Percentiles rank a stretch among this genome's conserved stretches.
Conservation (phyloP, 1,284 basidiomycete species). For the Pisolithus thermaeus region DNA sequence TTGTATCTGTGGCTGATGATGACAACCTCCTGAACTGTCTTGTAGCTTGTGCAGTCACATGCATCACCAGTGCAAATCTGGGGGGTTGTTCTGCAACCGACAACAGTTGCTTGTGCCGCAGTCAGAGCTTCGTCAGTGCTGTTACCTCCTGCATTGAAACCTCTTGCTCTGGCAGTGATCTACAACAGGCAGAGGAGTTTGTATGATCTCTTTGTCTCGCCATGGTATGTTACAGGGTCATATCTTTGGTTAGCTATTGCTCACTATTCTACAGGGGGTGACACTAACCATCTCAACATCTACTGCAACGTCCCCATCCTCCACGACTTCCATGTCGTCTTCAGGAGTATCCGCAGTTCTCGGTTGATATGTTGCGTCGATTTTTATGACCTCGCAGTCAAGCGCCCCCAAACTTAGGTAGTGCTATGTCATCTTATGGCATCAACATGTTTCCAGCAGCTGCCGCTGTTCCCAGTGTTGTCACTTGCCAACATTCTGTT, state of each 20-base stretch:
- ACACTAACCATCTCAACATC: conserved; percentile 32
- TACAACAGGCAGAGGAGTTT: conserved; percentile 38
- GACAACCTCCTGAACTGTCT: neutral
- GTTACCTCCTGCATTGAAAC: conserved; percentile 42
- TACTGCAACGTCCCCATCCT: conserved; percentile 8
- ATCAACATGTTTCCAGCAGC: no score
- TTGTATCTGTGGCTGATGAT: neutral
- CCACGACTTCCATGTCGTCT: neutral
- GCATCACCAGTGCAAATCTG: conserved; percentile 36
- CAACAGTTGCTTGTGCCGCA: conserved; percentile 49
- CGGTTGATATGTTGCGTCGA: no score
- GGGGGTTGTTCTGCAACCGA: conserved; percentile 39
- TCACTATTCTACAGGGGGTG: conserved; percentile 37
- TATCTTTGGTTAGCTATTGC: conserved; percentile 1
- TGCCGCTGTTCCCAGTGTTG: no score
- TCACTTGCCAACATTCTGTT: no score
- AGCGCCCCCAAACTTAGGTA: no score
- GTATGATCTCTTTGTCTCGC: conserved; percentile 42
- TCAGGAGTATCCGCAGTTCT: neutral
- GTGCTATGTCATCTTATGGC: no score
- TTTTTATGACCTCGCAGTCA: no score
- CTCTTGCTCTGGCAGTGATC: conserved; percentile 43
- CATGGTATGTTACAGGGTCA: conserved; percentile 39
- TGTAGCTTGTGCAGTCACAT: conserved; percentile 45
- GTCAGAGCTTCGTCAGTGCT: conserved; percentile 37